Base-by-base conservation (phyloP, 805 yeast genomes). In the Nakazawaea ishiwadae region DNA sequence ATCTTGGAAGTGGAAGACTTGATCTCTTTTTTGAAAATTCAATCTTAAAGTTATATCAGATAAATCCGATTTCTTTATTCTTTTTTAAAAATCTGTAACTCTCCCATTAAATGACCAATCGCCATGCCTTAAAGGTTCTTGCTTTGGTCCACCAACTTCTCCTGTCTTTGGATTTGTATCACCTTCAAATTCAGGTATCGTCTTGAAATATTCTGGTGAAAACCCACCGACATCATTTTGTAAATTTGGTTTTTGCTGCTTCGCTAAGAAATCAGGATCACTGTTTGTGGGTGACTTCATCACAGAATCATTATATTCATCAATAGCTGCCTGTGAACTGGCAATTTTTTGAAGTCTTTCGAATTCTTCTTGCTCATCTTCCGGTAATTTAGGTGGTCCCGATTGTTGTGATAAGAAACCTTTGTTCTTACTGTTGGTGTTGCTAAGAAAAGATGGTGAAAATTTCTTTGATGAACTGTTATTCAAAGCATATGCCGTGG, bases 101-200 rank as follows among this genome's bases (percentile, higher is more conserved):
- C 98, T 77, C 0, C 99, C 99, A 56, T 93, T 91, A 61, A 83
- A 93, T 7, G 96, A 82, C 77, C 95, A 93, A 53, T 90, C 98
- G 14, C 89, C 89, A 53, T 87, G 91, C 53, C 80, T 78, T 48
- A 88, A 70, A 0, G 99, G 99, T 56, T 93, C 97, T 60, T 93
- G 98, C 56, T 93, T 93, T 19, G 99, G 99, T 0, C 99, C 99
- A 36, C 96, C 96, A 17, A 83, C 71, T 63, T 93, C 99, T 3
- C 99, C 99, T 1, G 99, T 93, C 44, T 69, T 74, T 0, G 99
- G 99, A 57, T 93, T 93, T 14, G 73, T 79, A 47, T 89, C 90
- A 1, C 99, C 99, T 62, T 90, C 96, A 57, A 93, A 93, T 55
- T 93, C 99, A 2, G 96, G 96, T 41, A 89, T 81, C 3, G 89